phyloP scores from a whole-genome alignment of 345 rosid species.

The Sonneratia caseolaris region DNA sequence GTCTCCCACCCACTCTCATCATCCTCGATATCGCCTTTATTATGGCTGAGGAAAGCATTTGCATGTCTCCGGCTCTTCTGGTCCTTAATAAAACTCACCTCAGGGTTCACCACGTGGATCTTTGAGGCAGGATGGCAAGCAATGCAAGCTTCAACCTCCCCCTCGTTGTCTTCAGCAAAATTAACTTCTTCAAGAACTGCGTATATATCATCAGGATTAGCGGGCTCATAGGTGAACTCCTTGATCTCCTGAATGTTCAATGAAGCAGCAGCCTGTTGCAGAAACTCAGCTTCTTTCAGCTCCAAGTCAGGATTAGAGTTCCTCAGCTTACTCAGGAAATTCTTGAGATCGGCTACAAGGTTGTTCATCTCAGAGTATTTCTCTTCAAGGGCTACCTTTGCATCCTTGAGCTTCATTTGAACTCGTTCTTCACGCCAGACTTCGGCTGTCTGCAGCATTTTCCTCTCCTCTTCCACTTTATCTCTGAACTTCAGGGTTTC shows the following conservation, averaged over 20 bases:
- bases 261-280: conserved; percentile 43
- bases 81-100: conserved; percentile 22
- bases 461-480: conserved; percentile 78
- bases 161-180: conserved; percentile 27
- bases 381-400: conserved; percentile 52
- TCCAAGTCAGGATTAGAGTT: conserved; percentile 27
- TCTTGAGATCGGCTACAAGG: conserved; percentile 53
- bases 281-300: conserved; percentile 34
- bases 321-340: conserved; percentile 31
- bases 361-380: conserved; percentile 52
- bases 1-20: conserved; percentile 99
- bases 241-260: conserved; percentile 38
- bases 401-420: conserved; percentile 85
- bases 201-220: conserved; percentile 54
- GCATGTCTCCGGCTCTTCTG: conserved; percentile 29
- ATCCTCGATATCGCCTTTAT: conserved; percentile 47
- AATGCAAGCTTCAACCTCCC: conserved; percentile 30
- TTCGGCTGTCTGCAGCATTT: conserved; percentile 94
- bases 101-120: conserved; percentile 44
- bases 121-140: conserved; percentile 37
- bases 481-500: conserved; percentile 56
- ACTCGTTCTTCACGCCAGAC: conserved; percentile 98
- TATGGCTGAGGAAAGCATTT: conserved; percentile 25
- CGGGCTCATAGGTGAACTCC: conserved; percentile 55
- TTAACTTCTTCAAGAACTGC: conserved; percentile 56